Evolutionary conservation across 179 eudicot species (phyloP).

Genomic region (Silene noctiflora): DNA sequence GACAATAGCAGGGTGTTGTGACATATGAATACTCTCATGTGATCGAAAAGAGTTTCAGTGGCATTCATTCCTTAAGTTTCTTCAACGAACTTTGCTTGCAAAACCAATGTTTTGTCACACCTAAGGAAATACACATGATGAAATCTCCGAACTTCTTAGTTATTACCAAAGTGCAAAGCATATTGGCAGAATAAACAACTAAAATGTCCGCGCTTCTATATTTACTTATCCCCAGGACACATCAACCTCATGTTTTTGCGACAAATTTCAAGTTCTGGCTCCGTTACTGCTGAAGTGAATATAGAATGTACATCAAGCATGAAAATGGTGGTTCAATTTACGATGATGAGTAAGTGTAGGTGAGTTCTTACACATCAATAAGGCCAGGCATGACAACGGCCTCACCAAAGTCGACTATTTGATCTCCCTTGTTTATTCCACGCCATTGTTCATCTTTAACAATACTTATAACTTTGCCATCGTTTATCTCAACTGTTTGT

Average conservation of each 20-base stretch:
- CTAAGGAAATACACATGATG: not conserved
- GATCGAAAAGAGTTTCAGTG: not conserved
- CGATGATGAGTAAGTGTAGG: not conserved
- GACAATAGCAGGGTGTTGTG: not conserved
- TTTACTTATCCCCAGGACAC: too few species aligned
- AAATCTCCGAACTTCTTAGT: not conserved
- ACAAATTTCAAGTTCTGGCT: too few species aligned
- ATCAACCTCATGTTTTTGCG: too few species aligned
- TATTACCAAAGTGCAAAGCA: not conserved
- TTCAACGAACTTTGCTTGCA: too few species aligned
- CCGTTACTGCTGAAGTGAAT: not conserved
- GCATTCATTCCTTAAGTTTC: not conserved
- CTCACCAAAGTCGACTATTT: constrained; percentile 70
- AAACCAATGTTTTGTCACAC: not conserved
- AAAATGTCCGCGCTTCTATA: too few species aligned
- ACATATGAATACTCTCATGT: not conserved
- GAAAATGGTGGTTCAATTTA: too few species aligned
- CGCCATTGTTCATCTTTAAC: constrained; percentile 63
- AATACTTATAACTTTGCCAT: constrained; percentile 61
- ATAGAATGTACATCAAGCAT: not conserved
- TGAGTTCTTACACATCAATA: constrained; percentile 76
- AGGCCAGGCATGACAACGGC: constrained; percentile 98
- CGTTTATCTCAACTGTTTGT: constrained; percentile 80
- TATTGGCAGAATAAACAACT: too few species aligned
- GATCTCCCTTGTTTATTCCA: constrained; percentile 36